Conservation (phyloP, 148 eudicot genomes). For the Camellia lanceoleosa region DNA sequence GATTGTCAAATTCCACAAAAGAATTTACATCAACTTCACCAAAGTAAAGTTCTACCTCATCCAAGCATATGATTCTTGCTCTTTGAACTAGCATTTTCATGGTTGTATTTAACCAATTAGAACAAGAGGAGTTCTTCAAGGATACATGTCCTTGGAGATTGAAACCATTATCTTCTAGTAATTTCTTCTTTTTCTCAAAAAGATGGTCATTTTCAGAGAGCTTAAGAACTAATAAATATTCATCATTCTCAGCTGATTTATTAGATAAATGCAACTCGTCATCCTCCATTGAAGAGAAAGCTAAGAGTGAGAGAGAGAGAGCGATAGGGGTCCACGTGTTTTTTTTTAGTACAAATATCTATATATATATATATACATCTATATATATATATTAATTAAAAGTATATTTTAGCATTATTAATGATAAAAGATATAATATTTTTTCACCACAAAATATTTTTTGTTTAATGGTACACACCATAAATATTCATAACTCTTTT, state of each 20-base stretch:
- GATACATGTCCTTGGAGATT: constrained; percentile 31
- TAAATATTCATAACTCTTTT: no score
- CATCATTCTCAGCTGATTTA: constrained; percentile 29
- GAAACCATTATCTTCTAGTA: constrained; percentile 51
- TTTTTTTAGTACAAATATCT: no score
- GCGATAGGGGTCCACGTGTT: no score
- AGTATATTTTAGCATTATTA: no score
- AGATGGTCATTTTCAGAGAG: constrained; percentile 59
- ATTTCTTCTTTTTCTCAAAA: constrained; percentile 55
- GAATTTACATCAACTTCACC: constrained; percentile 37
- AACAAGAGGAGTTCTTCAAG: constrained; percentile 27
- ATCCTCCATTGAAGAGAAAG: no score
- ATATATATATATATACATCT: no score
- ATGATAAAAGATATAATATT: no score
- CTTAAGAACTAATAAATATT: constrained; percentile 40
- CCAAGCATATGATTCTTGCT: constrained; percentile 59
- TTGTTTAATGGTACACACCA: no score
- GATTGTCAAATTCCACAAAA: no score
- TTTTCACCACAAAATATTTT: no score
- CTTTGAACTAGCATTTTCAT: constrained; percentile 50
- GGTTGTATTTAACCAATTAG: constrained; percentile 31
- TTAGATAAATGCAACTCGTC: constrained; percentile 23
- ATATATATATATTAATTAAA: no score
- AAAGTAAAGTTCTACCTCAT: constrained; percentile 88
- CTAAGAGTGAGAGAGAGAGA: no score